Base-by-base conservation (phyloP, 176 grass and related monocot species). In the Tillandsia leiboldiana region DNA sequence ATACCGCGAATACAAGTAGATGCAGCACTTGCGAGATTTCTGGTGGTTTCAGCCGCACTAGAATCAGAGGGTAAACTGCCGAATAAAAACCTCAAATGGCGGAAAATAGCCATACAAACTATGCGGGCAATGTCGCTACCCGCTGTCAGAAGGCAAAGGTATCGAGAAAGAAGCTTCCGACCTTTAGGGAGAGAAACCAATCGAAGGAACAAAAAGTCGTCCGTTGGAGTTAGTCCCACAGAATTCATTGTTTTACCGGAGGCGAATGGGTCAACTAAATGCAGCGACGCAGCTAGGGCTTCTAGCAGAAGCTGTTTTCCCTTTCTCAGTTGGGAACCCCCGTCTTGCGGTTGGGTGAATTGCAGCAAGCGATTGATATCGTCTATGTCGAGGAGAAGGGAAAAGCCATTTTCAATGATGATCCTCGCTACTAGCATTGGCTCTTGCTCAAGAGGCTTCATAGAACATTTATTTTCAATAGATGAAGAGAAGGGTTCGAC, bases 371-470 rank as follows among this genome's bases (percentile, higher is more conserved):
- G 80, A 59, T 95, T 76, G 53, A 95, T 82, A 71, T 95, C 91
- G 80, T 95, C 91, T 48, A 90, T 59, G 87, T 95, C 87, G 71
- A 95, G 86, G 51, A 95, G 70, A 56, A 85, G 76, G 74, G 75
- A 87, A 14, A 95, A 72, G 52, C 86, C 87, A 51, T 95, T 87
- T 70, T 95, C 91, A 64, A 95, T 84, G 54, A 82, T 90, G 69
- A 95, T 84, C 65, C 91, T 86, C 73, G 91, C 91, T 78, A 84
- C 91, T 42, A 95, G 73, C 86, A 95, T 82, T 50, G 91, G 83
- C 61, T 95, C 91, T 70, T 95, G 78, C 7, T 95, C 91, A 67
- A 95, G 83, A 79, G 86, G 72, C 61, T 87, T 95, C 52, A 75
- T 67, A 26, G 33, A 48, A 75, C 78, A 75, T 75, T 90, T 90